A percentile compares a stretch with the other conserved stretches of the same genome.
Conservation (phyloP, 192 early-diverging fungal species). For the Coemansia sp. region DNA sequence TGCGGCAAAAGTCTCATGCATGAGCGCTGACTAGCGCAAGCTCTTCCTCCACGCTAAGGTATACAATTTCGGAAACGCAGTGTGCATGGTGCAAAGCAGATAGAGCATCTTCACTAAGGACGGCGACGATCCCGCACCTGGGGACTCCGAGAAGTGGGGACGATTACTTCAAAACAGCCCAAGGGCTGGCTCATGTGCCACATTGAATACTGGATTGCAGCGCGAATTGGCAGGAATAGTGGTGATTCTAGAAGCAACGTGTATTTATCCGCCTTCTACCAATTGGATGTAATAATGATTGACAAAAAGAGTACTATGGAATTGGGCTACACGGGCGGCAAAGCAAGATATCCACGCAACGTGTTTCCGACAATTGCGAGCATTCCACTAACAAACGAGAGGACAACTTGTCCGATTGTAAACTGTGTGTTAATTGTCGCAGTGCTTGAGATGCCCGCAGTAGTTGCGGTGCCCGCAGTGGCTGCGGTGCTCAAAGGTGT, state of each 20-base stretch:
- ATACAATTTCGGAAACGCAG: not conserved
- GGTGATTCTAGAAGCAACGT: not conserved
- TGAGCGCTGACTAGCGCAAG: too few relatives aligned
- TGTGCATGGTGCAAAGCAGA: not conserved
- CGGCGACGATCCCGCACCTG: not conserved
- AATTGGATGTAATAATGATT: not conserved
- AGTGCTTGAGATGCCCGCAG: not conserved
- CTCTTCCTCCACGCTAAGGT: not conserved
- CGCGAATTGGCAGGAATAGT: too few relatives aligned
- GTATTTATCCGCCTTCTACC: not conserved
- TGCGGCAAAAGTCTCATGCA: too few relatives aligned
- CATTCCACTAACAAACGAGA: slow-evolving; percentile 7
- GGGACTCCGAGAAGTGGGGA: too few relatives aligned
- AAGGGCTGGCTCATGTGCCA: not conserved
- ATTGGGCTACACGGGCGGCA: not conserved
- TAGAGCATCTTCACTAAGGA: not conserved
- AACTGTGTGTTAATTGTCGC: not conserved
- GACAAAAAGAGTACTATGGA: not conserved
- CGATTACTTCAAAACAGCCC: too few relatives aligned
- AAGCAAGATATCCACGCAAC: not conserved
- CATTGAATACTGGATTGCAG: not conserved
- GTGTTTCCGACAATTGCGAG: slow-evolving; percentile 6
- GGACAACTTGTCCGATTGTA: slow-evolving; percentile 11
- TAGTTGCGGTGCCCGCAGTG: not conserved
- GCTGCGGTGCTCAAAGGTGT: not conserved